Evolutionary conservation across 2,329 filamentous ascomycete genomes (phyloP), one percentile per base, ranked within the genome.

Genomic region (Aspergillus transmontanensis): DNA sequence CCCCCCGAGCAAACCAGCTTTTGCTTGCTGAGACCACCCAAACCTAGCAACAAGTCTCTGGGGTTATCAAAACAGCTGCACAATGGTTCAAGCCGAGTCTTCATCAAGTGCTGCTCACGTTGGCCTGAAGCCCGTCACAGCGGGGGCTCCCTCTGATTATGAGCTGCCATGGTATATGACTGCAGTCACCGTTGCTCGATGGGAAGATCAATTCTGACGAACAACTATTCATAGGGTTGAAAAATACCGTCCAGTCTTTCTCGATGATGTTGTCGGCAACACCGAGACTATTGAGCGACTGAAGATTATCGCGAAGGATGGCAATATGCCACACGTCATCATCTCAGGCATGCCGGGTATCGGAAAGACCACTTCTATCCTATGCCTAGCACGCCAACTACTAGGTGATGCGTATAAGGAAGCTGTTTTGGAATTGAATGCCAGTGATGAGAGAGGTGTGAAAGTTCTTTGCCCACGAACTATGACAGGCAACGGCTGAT

Each of bases 341-440:
- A 98, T 99, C 73, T 97, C 93, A n/a, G 95, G 95, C 64, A 98
- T 97, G 93, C 95, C 95, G 23, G 95, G 95, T 75, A 99, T 98
- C 74, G 95, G 95, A 79, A 99, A 99, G 84, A 99, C 95, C 4
- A 98, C 95, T 0, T 97, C 93, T 61, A 90, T 99, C 61, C 83
- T 98, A 65, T 98, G 95, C 76, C 87, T 99, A 54, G 95, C 95
- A 21, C 87, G 94, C 64, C 94, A 98, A 76, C 81, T 99, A 64
- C 84, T 99, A 2, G 95, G 95, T 10, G 91, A 96, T 74, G 86
- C 92, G 34, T 99, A 98, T 84, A 98, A 97, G 80, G 95, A 99
- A 82, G 95, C 95, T 0, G 95, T 99, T 2, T 81, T 99, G 64
- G 95, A 99, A 78, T 85, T 99, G 70, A 99, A 99, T 75, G 95